These are phyloP conservation scores for Corylus heterophylla DNA, from an alignment of 306 rosid species.

Conservation along the genomic window DNA sequence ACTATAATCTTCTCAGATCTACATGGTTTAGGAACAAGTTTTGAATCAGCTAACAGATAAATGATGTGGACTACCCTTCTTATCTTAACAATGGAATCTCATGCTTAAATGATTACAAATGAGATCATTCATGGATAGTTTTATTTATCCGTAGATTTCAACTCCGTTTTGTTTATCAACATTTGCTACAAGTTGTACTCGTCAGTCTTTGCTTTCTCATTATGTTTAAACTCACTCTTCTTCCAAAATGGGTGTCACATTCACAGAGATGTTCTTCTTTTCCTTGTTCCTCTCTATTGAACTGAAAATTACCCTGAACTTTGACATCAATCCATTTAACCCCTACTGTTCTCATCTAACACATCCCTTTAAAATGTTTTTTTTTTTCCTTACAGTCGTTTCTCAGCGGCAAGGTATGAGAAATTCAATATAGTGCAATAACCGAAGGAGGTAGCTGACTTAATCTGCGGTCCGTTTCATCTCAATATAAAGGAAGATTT, in stretches of 20 bases:
- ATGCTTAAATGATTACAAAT: neutral
- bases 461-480: neutral
- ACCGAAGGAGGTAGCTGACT: slow-evolving; percentile 1
- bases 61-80: neutral
- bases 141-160: neutral
- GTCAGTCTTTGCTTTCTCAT: no score
- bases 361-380: slow-evolving; percentile 13
- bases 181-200: neutral
- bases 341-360: slow-evolving; percentile 4
- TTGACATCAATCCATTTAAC: no score
- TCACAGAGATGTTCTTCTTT: neutral
- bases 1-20: slow-evolving; percentile 3
- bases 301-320: neutral
- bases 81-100: neutral
- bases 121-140: neutral
- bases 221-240: no score
- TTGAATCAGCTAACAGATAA: neutral
- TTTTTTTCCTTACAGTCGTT: slow-evolving; percentile 24
- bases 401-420: slow-evolving; percentile 46
- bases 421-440: neutral
- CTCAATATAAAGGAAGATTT: neutral
- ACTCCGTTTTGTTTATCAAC: neutral
- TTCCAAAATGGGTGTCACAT: neutral
- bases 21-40: neutral
- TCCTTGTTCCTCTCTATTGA: neutral